These are phyloP conservation scores for Lentinula sp. DNA, from an alignment of 768 basidiomycete genomes.

Conservation along the genomic window DNA sequence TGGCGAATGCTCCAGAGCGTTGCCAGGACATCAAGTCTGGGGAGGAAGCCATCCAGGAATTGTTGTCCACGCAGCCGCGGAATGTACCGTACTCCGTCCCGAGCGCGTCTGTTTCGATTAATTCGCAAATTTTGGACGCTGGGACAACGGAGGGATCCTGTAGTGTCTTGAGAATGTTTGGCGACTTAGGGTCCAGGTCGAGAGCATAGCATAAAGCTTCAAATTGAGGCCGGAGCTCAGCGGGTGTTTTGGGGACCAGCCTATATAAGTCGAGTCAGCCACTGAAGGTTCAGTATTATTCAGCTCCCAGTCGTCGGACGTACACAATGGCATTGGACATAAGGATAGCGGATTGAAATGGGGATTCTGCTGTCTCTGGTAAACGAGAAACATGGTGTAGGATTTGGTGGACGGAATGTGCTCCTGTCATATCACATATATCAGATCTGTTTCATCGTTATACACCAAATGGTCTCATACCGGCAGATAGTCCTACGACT, in stretches of 20 bases:
- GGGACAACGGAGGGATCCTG: constrained; percentile 43
- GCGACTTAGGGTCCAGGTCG: constrained; percentile 44
- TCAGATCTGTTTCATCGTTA: not conserved
- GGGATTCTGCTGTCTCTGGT: constrained; percentile 47
- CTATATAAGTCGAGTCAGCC: constrained; percentile 18
- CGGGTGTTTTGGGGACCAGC: constrained; percentile 52
- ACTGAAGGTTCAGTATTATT: no score
- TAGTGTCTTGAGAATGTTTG: constrained; percentile 44
- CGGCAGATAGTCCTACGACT: constrained; percentile 68
- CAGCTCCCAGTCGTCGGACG: constrained; percentile 12
- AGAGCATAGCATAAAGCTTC: constrained; percentile 54
- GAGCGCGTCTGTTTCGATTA: constrained; percentile 52
- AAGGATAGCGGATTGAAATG: constrained; percentile 59
- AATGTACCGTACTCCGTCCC: constrained; percentile 57
- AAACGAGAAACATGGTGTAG: constrained; percentile 65
- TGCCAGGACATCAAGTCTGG: constrained; percentile 68
- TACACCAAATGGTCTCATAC: constrained; percentile 21
- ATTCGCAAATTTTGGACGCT: constrained; percentile 42
- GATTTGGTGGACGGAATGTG: constrained; percentile 70
- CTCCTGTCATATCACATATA: constrained; percentile 32
- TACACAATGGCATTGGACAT: constrained; percentile 76
- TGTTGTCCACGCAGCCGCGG: constrained; percentile 55
- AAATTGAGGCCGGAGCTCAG: constrained; percentile 57
- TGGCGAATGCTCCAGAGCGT: constrained; percentile 51
- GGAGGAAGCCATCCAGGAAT: constrained; percentile 43